Evolutionary conservation across 805 yeast species (phyloP), one percentile per base, ranked within the genome.

Genomic region (Danielia reshetovae): DNA sequence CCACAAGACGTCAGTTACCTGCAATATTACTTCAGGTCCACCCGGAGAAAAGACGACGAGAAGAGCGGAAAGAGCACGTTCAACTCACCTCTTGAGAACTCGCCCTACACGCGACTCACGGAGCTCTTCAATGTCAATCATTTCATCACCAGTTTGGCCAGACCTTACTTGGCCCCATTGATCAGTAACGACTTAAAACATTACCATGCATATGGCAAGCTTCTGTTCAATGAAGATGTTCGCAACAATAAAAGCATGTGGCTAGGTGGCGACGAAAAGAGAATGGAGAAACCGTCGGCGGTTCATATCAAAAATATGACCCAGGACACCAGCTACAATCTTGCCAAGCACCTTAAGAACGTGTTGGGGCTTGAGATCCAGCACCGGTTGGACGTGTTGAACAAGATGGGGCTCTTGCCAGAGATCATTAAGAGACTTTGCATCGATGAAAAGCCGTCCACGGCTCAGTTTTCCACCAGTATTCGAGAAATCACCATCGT

Each of bases 71-170:
- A 48, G 1, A 45, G 45, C 15, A 47, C 48, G 21, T 46, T 46
- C 18, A 46, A 52, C n/a, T 7, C 22, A 19, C 38, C 54, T 13
- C 56, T 54, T 40, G 63, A 62, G 14, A 57, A 57, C 30, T 59
- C 70, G 8, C 96, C 97, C 0, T 90, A 90, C 54, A 84, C 93
- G 1, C 68, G 96, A 35, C 70, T 90, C 30, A 83, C 96, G 0
- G 97, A 93, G 56, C 70, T 90, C 39, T 93, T 90, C 66, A 93
- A 93, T 50, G 97, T 93, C 16, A 93, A 93, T 59, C 94, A 89
- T 58, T 90, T 87, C 52, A 71, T 93, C 19, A 89, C 89, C 1
- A 85, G 96, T 14, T 68, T 90, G 45, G 96, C 97, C 7, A 72
- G 97, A 42, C 97, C 97, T 0, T 93, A 90, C 51, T 65, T 90